Conservation (phyloP, 139 green algal genomes). For the Pleodorina starrii region DNA sequence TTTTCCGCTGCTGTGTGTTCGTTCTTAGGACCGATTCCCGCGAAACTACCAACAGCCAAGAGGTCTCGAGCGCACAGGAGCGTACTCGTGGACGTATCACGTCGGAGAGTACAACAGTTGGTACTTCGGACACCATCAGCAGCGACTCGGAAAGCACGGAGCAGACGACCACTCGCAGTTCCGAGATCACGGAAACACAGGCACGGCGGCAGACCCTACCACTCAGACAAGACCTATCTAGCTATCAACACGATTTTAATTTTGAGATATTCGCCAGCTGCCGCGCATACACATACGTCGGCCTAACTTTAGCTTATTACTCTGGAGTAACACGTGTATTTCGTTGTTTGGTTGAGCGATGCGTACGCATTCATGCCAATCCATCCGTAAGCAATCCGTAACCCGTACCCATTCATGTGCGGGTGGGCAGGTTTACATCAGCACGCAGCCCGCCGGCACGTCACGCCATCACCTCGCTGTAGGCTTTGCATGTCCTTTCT, state of each 20-base stretch:
- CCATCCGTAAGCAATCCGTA: too few species aligned
- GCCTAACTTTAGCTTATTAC: too few species aligned
- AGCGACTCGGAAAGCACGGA: background rate
- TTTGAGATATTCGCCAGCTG: background rate
- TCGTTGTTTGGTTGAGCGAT: too few species aligned
- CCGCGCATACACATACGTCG: too few species aligned
- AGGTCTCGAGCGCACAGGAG: slow-evolving; percentile 1
- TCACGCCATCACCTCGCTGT: background rate
- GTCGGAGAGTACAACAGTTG: background rate
- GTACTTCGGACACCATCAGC: background rate
- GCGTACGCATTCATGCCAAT: too few species aligned
- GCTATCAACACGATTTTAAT: too few species aligned
- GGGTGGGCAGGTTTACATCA: too few species aligned
- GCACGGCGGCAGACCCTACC: background rate
- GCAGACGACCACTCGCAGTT: background rate
- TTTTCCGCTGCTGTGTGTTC: background rate
- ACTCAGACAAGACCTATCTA: too few species aligned
- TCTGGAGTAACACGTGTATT: too few species aligned
- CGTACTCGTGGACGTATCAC: background rate
- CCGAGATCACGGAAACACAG: background rate
- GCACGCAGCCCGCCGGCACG: background rate
- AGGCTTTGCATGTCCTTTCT: background rate
- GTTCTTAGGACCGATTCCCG: background rate
- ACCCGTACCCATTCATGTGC: background rate
- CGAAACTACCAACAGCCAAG: slow-evolving; percentile 12